Evolutionary conservation across 305 asterid genomes (phyloP), one percentile per base, ranked within the genome.

Genomic region (Striga hermonthica): DNA sequence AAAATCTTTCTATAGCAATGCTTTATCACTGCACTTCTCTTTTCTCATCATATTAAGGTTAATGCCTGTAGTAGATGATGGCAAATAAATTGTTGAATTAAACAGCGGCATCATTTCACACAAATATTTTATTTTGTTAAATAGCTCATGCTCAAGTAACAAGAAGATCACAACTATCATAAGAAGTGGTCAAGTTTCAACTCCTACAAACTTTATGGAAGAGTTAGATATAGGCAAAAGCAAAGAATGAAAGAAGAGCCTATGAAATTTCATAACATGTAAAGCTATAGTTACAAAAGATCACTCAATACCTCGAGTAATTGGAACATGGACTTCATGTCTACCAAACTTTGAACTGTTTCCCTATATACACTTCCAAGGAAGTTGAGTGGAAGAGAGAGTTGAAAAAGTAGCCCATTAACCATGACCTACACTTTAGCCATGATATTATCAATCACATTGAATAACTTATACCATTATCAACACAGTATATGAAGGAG

Each of bases 241-340:
- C 3, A 12, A 52, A 13, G 54, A 7, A 39, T 14, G 22, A 56
- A 38, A 57, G 55, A 52, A 45, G 53, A 52, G 36, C 54, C 10
- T 35, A 14, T 9, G 37, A 9, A 34, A 60, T 16, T 66, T 22
- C 10, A 45, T 35, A 50, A 41, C 58, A 54, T 47, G 41, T 39
- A 62, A 48, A 37, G 35, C 16, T 49, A 50, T 60, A 58, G 58
- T 31, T 36, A 53, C 14, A 54, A 62, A 65, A 60, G 77, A 72
- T 45, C 31, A 66, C 56, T 57, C n/a, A 63, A 64, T 79, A 90
- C 99, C 99, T 93, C 99, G 57, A 93, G 95, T 73, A 93, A 85
- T 64, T 93, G 96, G 85, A 93, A 93, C 97, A 93, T 70, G 82
- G 99, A 81, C 77, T 87, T 93, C 97, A 93, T 82, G 80, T 93